Base-by-base conservation (phyloP, 257 asterid genomes). In the Solanum raphanifolium region DNA sequence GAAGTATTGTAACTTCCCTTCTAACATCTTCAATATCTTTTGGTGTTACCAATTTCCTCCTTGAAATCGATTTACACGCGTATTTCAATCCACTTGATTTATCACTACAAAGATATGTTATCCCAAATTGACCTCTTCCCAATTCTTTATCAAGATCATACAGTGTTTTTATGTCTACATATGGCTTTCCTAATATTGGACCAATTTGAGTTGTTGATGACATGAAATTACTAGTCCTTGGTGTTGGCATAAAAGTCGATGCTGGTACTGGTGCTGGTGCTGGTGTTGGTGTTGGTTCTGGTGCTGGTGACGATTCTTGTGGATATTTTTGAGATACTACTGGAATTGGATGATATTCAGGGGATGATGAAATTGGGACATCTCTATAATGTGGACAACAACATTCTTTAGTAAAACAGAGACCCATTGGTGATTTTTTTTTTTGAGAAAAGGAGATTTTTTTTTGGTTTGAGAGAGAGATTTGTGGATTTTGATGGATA, bases 361-460 rank as follows among this genome's bases (percentile, higher is more conserved):
- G 89, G 20, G 95, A 81, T 68, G 95, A 89, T 15, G 94, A 84
- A 81, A 94, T 94, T 85, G 97, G 97, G 35, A 94, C 92, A 13
- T 95, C 92, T 13, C 89, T 88, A 41, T 93, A 85, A 60, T 92
- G 93, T 83, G 98, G 85, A 90, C 88, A 92, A 73, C 98, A 94
- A 13, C 66, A 88, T 71, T 96, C 95, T 98, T 94, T 94, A 84
- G 84, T 46, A 83, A 60, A 83, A 87, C 29, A 25, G 1, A 18
- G 34, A 46, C 29, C 76, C 16, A 81, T 73, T 72, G 25, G 12
- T 55, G 18, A 66, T 66, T 66, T 69, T 60, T 21, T 58, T 60
- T 60, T 21, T 34, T 34, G 15, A 62, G 71, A 62, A 62, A 62
- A 78, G 85, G 88, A 73, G 89, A 84, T 25, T 41, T 27, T 32